phyloP scores from a whole-genome alignment of 1,284 basidiomycete species.

The Phenoliferia sp. region DNA sequence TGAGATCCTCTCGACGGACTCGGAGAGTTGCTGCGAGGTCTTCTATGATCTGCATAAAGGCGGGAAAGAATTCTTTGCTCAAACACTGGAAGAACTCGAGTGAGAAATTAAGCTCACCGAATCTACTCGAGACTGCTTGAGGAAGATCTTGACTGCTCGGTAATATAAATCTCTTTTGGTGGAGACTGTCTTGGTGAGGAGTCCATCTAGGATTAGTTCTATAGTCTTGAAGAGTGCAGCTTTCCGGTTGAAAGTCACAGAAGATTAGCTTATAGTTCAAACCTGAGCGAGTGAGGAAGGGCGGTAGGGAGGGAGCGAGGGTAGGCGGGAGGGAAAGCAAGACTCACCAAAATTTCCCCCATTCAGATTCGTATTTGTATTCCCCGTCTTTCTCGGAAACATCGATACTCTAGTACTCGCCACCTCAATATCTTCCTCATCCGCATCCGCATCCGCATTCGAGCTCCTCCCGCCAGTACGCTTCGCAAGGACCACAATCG shows the following conservation, averaged over 20 bases:
- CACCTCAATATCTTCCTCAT: background rate
- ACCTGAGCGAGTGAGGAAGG: background rate
- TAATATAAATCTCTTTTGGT: constrained; percentile 70
- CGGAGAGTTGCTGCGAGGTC: constrained; percentile 76
- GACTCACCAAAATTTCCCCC: background rate
- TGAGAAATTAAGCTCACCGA: constrained; percentile 48
- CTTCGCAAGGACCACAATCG: background rate
- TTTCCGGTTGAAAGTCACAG: background rate
- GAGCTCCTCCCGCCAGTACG: background rate
- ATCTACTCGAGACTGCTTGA: constrained; percentile 67
- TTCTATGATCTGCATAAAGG: constrained; percentile 63
- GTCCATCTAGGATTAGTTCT: constrained; percentile 23
- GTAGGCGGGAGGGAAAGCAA: background rate
- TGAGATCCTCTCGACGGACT: constrained; percentile 66
- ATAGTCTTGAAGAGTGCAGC: constrained; percentile 20
- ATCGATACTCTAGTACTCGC: background rate
- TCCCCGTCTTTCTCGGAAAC: background rate
- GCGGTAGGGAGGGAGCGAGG: background rate
- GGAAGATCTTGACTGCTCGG: constrained; percentile 70
- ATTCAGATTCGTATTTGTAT: background rate
- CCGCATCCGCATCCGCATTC: background rate
- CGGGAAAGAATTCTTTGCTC: background rate
- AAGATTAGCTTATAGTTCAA: background rate
- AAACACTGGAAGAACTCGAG: background rate
- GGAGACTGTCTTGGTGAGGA: constrained; percentile 6